Base-by-base conservation (phyloP, 371 early-diverging fungal species). In the Catenaria anguillulae region DNA sequence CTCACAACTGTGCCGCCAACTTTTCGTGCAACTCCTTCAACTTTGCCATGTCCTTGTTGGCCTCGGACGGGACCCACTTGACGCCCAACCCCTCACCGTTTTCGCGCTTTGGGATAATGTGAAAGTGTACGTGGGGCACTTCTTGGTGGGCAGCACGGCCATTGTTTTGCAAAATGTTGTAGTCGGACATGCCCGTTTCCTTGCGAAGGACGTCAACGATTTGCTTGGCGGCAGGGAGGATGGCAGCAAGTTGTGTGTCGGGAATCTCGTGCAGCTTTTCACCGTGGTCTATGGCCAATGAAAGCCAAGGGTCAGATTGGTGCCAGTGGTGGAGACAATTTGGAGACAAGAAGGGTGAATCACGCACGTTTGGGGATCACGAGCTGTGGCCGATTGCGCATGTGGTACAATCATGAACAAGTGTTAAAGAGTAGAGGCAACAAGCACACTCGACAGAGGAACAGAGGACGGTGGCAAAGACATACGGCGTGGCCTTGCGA, bases 91-190 rank as follows among this genome's bases (percentile, higher is more conserved):
- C 92, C 42, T 84, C 82, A 21, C 76, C 75, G 17, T 17, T 40
- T 8, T 65, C 69, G 48, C 73, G 82, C 70, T 90, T 90, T 33
- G 91, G 91, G 63, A 91, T 91, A 56, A 90, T 69, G 69, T 93
- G 93, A 74, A 91, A 91, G 68, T 93, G 93, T 23, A 91, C 93
- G 66, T 93, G 93, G 33, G 79, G 81, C 17, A 93, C 90, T 48
- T 77, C 83, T 72, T 83, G 71, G 66, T 84, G 84, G 19, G 88
- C 90, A 50, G 84, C 68, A 35, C 69, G 69, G 19, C 91, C 91
- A 65, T 90, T 90, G 76, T 90, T 90, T 84, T 95, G 94, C 35
- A 96, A 71, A 33, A 96, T 72, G 73, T 96, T 96, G 78, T 94
- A 96, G 65, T 90, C 75, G 24, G n/a, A 33, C 46, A 60, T 42